Evolutionary conservation across 2,329 filamentous ascomycete species (phyloP), one percentile per base, ranked within the genome.

Genomic region (Emergomyces pasteurianus): DNA sequence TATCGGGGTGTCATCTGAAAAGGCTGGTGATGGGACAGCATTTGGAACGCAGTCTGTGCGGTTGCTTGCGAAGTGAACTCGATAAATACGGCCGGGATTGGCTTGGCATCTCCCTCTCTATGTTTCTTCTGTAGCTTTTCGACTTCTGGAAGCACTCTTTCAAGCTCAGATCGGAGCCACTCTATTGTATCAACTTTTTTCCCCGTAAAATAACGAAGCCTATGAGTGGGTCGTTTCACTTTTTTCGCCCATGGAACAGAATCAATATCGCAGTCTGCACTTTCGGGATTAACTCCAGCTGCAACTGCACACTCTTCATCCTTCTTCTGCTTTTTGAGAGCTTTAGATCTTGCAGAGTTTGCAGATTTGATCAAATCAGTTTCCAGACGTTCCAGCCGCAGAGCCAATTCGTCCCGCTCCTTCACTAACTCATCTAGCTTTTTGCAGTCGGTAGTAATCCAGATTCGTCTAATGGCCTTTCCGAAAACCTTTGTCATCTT

Each of bases 101-200:
- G 81, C 64, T 85, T 83, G 54, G 80, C 84, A 23, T 88, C 81
- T 43, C 87, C 83, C 21, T 79, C 75, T 57, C 80, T 81, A 69
- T 91, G 87, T 40, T 81, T 79, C 49, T 78, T 79, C 70, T 94
- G 89, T 14, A 83, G 79, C 23, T 79, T 75, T 18, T 86, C 79
- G n/a, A 90, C 85, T 61, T 87, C 80, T 3, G 88, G 83, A 55
- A 90, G 84, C 40, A 92, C 81, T 40, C 83, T 83, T 57, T 85
- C 81, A 23, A 96, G 81, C 71, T 92, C 86, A 2, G 80, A 78
- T 55, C 92, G 88, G 65, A 86, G 88, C 86, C 88, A 96, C 59
- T 90, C 83, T 69, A 97, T 96, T 0, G 90, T 92, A 74, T 97
- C 92, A 9, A 96, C 90, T 70, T 92, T 92, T 67, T 89, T 83